Percentiles rank a stretch among this genome's conserved stretches.
Evolutionary conservation across 2,329 filamentous ascomycete genomes (phyloP).

Genomic region (Sordariomycetes sp.): DNA sequence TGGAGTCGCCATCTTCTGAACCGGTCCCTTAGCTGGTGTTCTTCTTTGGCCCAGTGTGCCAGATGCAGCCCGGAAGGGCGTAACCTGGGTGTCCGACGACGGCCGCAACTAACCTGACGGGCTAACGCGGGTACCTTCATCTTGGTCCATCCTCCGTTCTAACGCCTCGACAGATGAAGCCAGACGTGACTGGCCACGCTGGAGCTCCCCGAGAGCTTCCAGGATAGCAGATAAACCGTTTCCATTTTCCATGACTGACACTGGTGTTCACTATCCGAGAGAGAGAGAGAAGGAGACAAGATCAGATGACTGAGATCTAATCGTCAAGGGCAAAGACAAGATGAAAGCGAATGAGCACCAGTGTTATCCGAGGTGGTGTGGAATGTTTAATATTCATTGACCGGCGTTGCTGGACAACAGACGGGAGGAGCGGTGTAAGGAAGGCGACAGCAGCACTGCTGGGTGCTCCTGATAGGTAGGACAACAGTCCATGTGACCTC

Average conservation of each 20-base stretch:
- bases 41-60: neutral
- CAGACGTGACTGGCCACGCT: slow-evolving; percentile 28
- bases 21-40: neutral
- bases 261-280: neutral
- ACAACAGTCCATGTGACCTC: neutral
- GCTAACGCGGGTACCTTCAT: neutral
- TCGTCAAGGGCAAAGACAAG: neutral
- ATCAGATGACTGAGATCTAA: neutral
- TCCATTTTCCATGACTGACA: neutral
- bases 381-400: too few species aligned
- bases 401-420: too few species aligned
- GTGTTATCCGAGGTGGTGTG: too few species aligned
- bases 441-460: neutral
- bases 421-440: neutral
- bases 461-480: neutral
- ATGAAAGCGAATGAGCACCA: neutral
- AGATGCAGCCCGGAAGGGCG: neutral
- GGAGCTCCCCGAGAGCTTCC: slow-evolving; percentile 26
- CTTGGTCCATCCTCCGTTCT: slow-evolving; percentile 15
- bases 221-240: neutral
- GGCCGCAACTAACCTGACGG: neutral
- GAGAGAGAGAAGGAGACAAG: neutral
- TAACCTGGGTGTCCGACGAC: neutral
- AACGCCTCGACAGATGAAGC: slow-evolving; percentile 28
- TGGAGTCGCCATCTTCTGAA: neutral